These are phyloP conservation scores for Ceratobasidium sp. DNA, from an alignment of 1,284 basidiomycete species.

Conservation along the genomic window DNA sequence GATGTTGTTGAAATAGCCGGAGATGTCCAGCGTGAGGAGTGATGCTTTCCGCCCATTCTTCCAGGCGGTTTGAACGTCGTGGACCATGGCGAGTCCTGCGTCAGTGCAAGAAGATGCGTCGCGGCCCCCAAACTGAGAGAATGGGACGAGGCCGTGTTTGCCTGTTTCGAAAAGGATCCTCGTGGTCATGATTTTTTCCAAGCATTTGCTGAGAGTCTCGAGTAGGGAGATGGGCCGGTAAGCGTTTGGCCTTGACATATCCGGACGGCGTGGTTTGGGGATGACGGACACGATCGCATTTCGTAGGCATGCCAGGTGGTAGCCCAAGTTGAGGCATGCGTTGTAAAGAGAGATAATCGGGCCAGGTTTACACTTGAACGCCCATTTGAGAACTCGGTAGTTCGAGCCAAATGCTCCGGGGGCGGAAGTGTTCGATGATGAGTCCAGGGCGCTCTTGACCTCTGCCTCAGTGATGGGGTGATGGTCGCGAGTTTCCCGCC, in stretches of 20 bases:
- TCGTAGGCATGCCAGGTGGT: slow-evolving; percentile 52
- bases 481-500: slow-evolving; percentile 19
- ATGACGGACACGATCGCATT: slow-evolving; percentile 53
- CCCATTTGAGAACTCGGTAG: slow-evolving; percentile 49
- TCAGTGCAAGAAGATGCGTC: slow-evolving; percentile 52
- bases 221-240: slow-evolving; percentile 55
- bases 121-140: slow-evolving; percentile 53
- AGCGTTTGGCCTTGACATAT: slow-evolving; percentile 54
- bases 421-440: slow-evolving; percentile 49
- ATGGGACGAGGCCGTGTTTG: slow-evolving; percentile 51
- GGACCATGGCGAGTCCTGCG: slow-evolving; percentile 52
- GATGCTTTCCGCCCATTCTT: slow-evolving; percentile 52
- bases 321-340: slow-evolving; percentile 68
- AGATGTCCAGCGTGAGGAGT: slow-evolving; percentile 55
- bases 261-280: slow-evolving; percentile 53
- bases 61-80: slow-evolving; percentile 54
- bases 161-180: slow-evolving; percentile 51
- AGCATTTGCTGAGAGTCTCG: slow-evolving; percentile 54
- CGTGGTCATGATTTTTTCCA: slow-evolving; percentile 53
- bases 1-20: slow-evolving; percentile 56
- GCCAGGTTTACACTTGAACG: slow-evolving; percentile 47
- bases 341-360: slow-evolving; percentile 29
- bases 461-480: slow-evolving; percentile 47
- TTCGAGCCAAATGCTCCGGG: slow-evolving; percentile 50
- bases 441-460: slow-evolving; percentile 46